Conservation (phyloP, 1,284 basidiomycete genomes). For the Apiotrichum akiyoshidainum region DNA sequence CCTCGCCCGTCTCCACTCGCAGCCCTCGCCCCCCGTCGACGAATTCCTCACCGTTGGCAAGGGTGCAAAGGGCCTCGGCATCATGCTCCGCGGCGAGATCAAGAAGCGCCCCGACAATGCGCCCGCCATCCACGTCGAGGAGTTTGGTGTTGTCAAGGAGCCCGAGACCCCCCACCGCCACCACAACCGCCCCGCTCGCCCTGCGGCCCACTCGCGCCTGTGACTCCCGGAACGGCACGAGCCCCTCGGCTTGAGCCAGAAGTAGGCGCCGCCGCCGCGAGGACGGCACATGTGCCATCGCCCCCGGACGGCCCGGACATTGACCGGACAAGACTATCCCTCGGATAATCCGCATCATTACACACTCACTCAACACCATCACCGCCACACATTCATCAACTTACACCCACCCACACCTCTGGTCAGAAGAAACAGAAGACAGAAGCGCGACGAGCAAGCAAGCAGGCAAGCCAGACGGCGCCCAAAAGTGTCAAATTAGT, state of each 20-base stretch:
- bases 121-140: conserved; percentile 31
- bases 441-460: not conserved
- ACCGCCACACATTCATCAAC: not conserved
- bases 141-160: conserved; percentile 38
- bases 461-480: not conserved
- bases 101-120: conserved; percentile 32
- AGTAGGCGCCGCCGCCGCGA: too few species aligned
- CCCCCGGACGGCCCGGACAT: too few species aligned
- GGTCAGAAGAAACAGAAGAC: not conserved
- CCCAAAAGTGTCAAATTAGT: conserved; percentile 1
- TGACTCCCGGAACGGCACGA: not conserved
- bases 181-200: not conserved
- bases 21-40: conserved; percentile 31
- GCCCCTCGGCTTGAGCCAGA: too few species aligned
- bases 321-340: too few species aligned
- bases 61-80: conserved; percentile 48
- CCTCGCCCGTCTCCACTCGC: conserved; percentile 36
- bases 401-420: not conserved
- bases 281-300: too few species aligned
- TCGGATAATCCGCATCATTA: too few species aligned
- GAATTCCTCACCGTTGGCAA: conserved; percentile 45
- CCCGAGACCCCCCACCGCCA: not conserved
- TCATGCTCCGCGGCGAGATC: conserved; percentile 47
- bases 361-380: not conserved
- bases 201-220: not conserved